Conservation (phyloP, 2,329 filamentous ascomycete genomes). For the Colletotrichum sp. region DNA sequence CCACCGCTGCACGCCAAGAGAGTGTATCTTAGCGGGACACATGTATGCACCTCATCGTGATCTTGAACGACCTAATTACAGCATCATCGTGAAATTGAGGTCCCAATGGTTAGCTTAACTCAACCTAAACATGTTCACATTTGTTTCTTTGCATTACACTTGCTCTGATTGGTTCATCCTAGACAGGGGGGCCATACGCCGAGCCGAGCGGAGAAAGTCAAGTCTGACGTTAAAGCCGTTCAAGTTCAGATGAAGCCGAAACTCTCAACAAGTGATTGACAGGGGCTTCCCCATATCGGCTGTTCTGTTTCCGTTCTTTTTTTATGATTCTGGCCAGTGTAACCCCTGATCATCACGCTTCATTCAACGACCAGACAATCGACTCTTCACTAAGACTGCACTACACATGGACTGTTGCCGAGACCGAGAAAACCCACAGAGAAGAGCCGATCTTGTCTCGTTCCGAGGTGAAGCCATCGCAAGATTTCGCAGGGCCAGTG, state of each 20-base stretch:
- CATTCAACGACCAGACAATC: not conserved
- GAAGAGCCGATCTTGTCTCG: not conserved
- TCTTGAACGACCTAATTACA: not conserved
- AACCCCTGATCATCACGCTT: not conserved
- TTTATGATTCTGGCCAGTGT: not conserved
- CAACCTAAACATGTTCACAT: not conserved
- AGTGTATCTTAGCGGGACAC: not conserved
- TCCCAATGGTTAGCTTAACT: not conserved
- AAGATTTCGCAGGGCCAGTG: fast-evolving
- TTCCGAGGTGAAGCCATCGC: not conserved
- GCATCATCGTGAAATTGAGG: not conserved
- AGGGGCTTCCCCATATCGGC: not conserved
- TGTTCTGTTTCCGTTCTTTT: not conserved
- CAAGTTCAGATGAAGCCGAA: not conserved
- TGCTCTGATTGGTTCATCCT: not conserved
- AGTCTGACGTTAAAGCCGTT: not conserved
- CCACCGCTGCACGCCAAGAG: not conserved
- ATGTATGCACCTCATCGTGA: not conserved
- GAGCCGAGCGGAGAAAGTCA: not conserved
- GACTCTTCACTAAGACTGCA: not conserved
- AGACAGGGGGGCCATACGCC: not conserved
- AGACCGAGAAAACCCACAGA: not conserved
- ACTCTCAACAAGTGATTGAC: not conserved
- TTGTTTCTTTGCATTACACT: not conserved
- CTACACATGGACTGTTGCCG: not conserved